Base-by-base conservation (phyloP, 345 rosid genomes). In the Raphanus raphanistrum region DNA sequence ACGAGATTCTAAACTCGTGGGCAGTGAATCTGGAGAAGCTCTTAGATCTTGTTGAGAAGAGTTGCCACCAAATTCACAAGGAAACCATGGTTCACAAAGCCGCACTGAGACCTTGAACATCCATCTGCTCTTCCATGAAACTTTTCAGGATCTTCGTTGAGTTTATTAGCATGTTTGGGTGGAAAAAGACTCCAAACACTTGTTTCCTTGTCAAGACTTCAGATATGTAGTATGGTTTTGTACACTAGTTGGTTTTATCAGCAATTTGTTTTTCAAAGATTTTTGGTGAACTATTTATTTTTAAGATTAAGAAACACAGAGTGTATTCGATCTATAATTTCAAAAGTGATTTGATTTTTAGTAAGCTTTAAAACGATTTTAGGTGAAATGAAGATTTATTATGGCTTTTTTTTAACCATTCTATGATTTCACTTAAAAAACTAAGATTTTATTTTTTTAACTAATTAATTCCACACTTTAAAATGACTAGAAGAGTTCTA, bases 71-170 rank as follows among this genome's bases (percentile, higher is more conserved):
- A 79, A 96, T 96, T 75, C 99, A 96, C 93, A 96, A 93, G 81
- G 99, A 96, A 83, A 96, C 97, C 75, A 96, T 93, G 98, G 93
- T 93, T 71, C 99, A 93, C 88, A 96, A 93, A 87, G 93, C 92
- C 25, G 95, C 89, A 78, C 76, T 93, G 87, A 89, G 81, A 70
- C 71, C 57, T 54, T 67, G 75, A 78, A 26, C 64, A 4, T 16
- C 55, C 55, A 10, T 45, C 17, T 9, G 27, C 26, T 52, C 27
- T 33, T 33, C 35, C 68, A 31, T 68, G 41, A 59, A 76, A 70
- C 59, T 13, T 70, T 41, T 63, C 27, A 45, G 45, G 45, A 66
- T 76, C 63, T 72, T 71, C 69, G 57, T 78, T 67, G 45, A 33
- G 64, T 12, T 72, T 78, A 65, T 72, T 66, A 78, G 71, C 71